A percentile compares a stretch with the other conserved stretches of the same genome.
Evolutionary conservation across 805 yeast species (phyloP).

Genomic region (Yarrowia divulgata): DNA sequence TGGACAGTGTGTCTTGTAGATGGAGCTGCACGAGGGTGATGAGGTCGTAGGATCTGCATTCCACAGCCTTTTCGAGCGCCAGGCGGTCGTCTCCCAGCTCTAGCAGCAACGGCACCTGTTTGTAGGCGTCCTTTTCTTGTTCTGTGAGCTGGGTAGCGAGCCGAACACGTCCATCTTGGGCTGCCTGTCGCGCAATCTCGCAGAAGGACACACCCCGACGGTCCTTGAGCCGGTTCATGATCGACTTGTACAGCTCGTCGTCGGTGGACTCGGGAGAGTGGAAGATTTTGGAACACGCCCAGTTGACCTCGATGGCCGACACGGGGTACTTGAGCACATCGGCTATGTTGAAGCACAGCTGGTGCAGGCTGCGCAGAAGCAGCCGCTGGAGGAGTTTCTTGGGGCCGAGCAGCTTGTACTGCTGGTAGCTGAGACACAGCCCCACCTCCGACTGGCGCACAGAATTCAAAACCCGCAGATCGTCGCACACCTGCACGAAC

Average conservation of each 20-base stretch:
- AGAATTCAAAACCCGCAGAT: slow-evolving; percentile 71
- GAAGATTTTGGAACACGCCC: slow-evolving; percentile 80
- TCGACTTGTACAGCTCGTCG: slow-evolving; percentile 59
- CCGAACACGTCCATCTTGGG: slow-evolving; percentile 78
- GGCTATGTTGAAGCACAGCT: slow-evolving; percentile 68
- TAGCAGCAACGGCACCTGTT: slow-evolving; percentile 68
- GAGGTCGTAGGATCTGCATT: slow-evolving; percentile 66
- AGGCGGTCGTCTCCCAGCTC: slow-evolving; percentile 74
- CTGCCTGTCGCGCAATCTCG: slow-evolving; percentile 68
- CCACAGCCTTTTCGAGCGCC: slow-evolving; percentile 73
- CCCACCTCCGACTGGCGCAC: slow-evolving; percentile 72
- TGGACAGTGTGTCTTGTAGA: slow-evolving; percentile 61
- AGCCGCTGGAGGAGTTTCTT: slow-evolving; percentile 64
- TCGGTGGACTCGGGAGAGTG: slow-evolving; percentile 64
- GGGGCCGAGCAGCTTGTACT: slow-evolving; percentile 62
- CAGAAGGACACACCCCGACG: slow-evolving; percentile 61
- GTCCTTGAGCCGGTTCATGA: slow-evolving; percentile 57
- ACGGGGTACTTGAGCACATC: slow-evolving; percentile 57
- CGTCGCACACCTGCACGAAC: slow-evolving; percentile 68
- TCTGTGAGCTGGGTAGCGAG: slow-evolving; percentile 73
- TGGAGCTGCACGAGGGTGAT: slow-evolving; percentile 63
- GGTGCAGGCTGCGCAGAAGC: slow-evolving; percentile 64
- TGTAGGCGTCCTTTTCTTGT: slow-evolving; percentile 67
- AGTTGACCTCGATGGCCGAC: slow-evolving; percentile 67
- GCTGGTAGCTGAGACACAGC: slow-evolving; percentile 66